phyloP scores from a whole-genome alignment of 805 yeast species.

The Candida lessepsii region DNA sequence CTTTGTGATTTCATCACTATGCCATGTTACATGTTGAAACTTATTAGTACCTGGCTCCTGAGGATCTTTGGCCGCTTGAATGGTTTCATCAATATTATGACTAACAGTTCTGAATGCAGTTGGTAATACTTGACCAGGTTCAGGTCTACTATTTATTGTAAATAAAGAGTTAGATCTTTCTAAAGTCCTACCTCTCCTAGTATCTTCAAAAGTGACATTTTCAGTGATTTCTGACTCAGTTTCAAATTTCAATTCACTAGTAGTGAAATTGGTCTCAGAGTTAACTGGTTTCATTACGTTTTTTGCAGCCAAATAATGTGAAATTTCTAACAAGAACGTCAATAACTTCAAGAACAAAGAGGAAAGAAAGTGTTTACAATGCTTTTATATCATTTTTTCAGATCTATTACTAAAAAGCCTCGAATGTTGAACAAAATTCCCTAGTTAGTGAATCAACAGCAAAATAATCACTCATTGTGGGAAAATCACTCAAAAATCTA shows the following conservation, averaged over 20 bases:
- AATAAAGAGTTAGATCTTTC: slow-evolving; percentile 8
- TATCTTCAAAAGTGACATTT: background rate
- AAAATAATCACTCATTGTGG: background rate
- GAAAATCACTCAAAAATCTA: slow-evolving; percentile 1
- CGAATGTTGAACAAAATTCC: too few relatives aligned
- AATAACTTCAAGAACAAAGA: background rate
- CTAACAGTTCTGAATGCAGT: slow-evolving; percentile 38
- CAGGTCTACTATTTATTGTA: slow-evolving; percentile 8
- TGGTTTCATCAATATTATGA: slow-evolving; percentile 30
- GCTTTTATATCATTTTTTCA: background rate
- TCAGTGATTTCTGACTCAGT: slow-evolving; percentile 4
- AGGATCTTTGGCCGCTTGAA: slow-evolving; percentile 9
- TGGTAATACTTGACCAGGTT: slow-evolving; percentile 27
- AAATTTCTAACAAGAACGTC: background rate
- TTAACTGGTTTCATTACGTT: background rate
- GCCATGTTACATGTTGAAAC: slow-evolving; percentile 30
- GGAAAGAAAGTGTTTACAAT: background rate
- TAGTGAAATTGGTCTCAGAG: background rate
- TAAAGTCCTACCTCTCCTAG: background rate
- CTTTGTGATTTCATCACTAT: slow-evolving; percentile 22
- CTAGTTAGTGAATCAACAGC: too few relatives aligned
- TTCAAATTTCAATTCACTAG: slow-evolving; percentile 5
- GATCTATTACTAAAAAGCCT: too few relatives aligned
- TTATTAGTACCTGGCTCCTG: slow-evolving; percentile 14
- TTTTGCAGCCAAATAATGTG: background rate